These are phyloP conservation scores for Mycena haematopus DNA, from an alignment of 768 basidiomycete genomes.

Conservation along the genomic window DNA sequence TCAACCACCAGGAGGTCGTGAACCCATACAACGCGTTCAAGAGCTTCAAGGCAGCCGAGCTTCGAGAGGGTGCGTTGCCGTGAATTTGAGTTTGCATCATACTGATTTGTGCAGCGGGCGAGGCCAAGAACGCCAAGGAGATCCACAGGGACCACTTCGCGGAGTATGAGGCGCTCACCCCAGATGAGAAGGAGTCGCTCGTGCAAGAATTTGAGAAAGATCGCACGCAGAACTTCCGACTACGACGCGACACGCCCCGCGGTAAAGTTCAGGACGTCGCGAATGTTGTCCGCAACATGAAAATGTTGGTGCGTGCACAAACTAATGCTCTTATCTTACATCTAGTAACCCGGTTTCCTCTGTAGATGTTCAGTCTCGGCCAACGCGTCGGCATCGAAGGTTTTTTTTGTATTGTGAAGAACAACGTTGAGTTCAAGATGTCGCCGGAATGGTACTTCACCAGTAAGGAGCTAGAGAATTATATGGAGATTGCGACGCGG, in stretches of 20 bases:
- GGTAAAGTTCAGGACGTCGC: neutral
- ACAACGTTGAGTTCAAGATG: slow-evolving; percentile 25
- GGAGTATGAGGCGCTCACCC: neutral
- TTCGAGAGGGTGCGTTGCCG: neutral
- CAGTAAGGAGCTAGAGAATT: slow-evolving; percentile 14
- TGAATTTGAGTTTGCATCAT: neutral
- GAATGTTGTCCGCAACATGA: neutral
- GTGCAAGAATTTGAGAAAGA: neutral
- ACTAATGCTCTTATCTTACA: too few species aligned
- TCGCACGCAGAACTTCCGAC: neutral
- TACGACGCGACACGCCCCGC: neutral
- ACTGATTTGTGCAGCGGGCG: neutral
- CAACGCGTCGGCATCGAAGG: slow-evolving; percentile 30
- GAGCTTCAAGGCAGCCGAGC: neutral
- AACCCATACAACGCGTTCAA: neutral
- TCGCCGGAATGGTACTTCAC: slow-evolving; percentile 34
- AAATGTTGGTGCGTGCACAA: neutral
- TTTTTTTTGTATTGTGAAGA: slow-evolving; percentile 10
- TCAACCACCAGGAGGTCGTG: neutral
- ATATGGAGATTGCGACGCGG: slow-evolving; percentile 29
- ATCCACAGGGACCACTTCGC: neutral
- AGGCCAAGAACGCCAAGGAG: neutral
- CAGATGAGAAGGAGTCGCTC: neutral
- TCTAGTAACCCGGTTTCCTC: neutral
- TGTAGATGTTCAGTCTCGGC: neutral